phyloP scores from a whole-genome alignment of 805 yeast species.

The Yarrowia yakushimensis region DNA sequence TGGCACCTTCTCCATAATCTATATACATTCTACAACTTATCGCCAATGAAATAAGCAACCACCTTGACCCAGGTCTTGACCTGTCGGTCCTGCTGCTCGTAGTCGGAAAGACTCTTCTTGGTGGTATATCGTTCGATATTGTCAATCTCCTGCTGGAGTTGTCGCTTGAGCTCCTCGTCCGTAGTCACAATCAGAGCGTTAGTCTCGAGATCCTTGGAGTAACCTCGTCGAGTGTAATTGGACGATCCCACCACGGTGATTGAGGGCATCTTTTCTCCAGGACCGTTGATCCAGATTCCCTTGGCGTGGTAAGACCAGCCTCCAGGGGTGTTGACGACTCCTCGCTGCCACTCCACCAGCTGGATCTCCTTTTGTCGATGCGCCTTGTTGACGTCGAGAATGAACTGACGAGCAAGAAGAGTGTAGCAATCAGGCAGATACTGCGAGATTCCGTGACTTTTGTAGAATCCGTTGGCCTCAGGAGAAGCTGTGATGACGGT shows the following conservation, averaged over 20 bases:
- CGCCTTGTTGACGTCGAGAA: constrained; percentile 46
- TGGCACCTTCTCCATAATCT: not conserved
- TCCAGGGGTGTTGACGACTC: constrained; percentile 59
- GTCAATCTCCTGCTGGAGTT: constrained; percentile 61
- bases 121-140: constrained; percentile 54
- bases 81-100: constrained; percentile 56
- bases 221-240: constrained; percentile 87
- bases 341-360: constrained; percentile 82
- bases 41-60: constrained; percentile 35
- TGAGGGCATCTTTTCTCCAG: constrained; percentile 57
- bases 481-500: constrained; percentile 88
- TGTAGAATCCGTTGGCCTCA: constrained; percentile 87
- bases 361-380: constrained; percentile 46
- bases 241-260: constrained; percentile 87
- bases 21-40: constrained; percentile 31
- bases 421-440: constrained; percentile 85
- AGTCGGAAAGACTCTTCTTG: constrained; percentile 57
- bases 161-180: constrained; percentile 53
- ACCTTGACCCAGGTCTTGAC: constrained; percentile 44
- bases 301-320: constrained; percentile 99
- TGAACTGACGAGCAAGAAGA: constrained; percentile 65
- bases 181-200: constrained; percentile 77
- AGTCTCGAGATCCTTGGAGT: constrained; percentile 80
- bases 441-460: constrained; percentile 75
- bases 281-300: constrained; percentile 78